These are phyloP conservation scores for Euptelea pleiosperma DNA, from an alignment of 164 flowering plant genomes.

Conservation along the genomic window DNA sequence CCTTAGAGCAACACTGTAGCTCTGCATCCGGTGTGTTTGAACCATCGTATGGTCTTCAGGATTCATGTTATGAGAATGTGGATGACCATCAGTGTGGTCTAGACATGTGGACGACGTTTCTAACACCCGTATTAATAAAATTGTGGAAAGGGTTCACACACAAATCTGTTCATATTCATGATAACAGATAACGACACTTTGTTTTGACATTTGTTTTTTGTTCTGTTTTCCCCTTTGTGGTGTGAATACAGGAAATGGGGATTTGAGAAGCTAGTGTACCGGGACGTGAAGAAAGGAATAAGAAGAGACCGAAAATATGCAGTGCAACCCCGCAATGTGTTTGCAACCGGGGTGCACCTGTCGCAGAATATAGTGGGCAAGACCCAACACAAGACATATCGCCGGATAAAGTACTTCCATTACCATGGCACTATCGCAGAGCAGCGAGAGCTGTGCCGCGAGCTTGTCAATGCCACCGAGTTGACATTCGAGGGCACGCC, in stretches of 20 bases:
- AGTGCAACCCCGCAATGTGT: constrained; percentile 68
- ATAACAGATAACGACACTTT: too few species aligned
- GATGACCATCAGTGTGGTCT: too few species aligned
- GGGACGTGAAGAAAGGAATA: constrained; percentile 60
- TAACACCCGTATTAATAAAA: too few species aligned
- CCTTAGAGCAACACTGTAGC: too few species aligned
- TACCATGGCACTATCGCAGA: constrained; percentile 80
- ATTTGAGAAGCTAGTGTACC: constrained; percentile 84
- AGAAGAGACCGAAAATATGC: constrained; percentile 91
- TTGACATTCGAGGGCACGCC: constrained; percentile 40
- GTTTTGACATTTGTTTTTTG: too few species aligned
- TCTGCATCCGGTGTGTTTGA: too few species aligned
- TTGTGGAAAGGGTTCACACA: too few species aligned
- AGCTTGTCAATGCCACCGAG: constrained; percentile 34
- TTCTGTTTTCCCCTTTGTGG: neutral
- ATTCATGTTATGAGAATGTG: too few species aligned
- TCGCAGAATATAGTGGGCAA: constrained; percentile 62
- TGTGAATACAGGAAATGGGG: constrained; percentile 77
- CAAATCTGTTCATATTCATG: neutral
- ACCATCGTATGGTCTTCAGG: too few species aligned
- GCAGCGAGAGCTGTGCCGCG: constrained; percentile 68
- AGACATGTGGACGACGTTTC: too few species aligned
- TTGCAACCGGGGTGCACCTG: constrained; percentile 90
- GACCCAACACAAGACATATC: constrained; percentile 60
- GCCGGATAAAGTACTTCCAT: constrained; percentile 71